These are phyloP conservation scores for Cladosporium sp. DNA, from an alignment of 2,329 filamentous ascomycete species.

Conservation along the genomic window DNA sequence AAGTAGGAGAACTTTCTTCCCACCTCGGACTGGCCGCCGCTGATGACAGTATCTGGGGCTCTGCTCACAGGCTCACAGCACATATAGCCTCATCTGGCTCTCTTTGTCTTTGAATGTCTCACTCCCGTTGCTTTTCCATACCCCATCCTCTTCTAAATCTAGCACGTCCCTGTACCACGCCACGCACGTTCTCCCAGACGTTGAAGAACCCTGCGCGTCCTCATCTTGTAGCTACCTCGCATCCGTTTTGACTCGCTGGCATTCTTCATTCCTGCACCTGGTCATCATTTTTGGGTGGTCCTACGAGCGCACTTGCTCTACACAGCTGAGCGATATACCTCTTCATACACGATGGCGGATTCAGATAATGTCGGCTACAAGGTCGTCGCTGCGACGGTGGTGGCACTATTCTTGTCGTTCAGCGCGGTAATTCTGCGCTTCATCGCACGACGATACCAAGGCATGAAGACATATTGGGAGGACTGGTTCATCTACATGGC, in stretches of 20 bases:
- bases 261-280: slow-evolving; percentile 13
- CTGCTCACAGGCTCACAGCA: background rate
- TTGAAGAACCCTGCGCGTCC: slow-evolving; percentile 7
- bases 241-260: background rate
- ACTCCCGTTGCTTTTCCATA: slow-evolving; percentile 2
- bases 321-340: too few species aligned
- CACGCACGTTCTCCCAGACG: slow-evolving; percentile 4
- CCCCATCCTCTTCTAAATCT: background rate
- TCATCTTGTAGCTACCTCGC: too few species aligned
- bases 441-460: slow-evolving; percentile 12
- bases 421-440: slow-evolving; percentile 12
- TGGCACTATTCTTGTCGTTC: slow-evolving; percentile 13
- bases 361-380: slow-evolving; percentile 6
- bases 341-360: background rate
- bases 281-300: background rate
- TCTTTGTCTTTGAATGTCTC: slow-evolving; percentile 1
- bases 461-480: slow-evolving; percentile 14
- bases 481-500: slow-evolving; percentile 17
- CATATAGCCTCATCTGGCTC: slow-evolving; percentile 5
- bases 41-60: background rate
- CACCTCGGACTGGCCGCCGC: background rate
- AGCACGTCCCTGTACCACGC: background rate
- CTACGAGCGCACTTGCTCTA: too few species aligned
- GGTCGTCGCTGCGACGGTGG: slow-evolving; percentile 14
- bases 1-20: background rate